Evolutionary conservation across 306 rosid genomes (phyloP), one percentile per base, ranked within the genome.

Genomic region (Cercis canadensis): DNA sequence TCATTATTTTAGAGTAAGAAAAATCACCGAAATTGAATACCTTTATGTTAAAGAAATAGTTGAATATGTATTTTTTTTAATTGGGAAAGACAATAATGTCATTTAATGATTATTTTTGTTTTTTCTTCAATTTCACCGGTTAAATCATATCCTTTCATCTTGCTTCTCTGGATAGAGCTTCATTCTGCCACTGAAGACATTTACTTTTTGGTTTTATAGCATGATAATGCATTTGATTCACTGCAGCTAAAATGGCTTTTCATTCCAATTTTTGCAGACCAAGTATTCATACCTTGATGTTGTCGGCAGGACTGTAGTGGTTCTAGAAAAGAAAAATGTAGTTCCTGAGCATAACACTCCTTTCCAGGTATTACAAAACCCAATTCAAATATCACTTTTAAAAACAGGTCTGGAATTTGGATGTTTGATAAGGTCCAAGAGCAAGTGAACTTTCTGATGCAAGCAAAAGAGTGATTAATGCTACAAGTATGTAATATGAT

Each of bases 251-350:
- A 47, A 15, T 15, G 1, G 62, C 59, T 57, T 75, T 74, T 69
- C 57, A 10, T 80, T 77, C 73, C 68, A 62, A 62, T 52, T 24
- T 78, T 69, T 65, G 77, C 92, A 94, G 99, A 83, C 75, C 77
- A 94, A 94, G 83, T 80, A 87, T 83, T 91, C 99, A 44, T 94
- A 94, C 78, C 92, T 94, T 84, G 99, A 94, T 73, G 82, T 91
- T 16, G 85, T 89, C 24, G 99, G 99, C 68, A 91, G 99, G 87
- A 83, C 96, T 17, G 97, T 94, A 75, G 87, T 89, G 66, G 96
- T 89, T 79, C 80, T 94, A 29, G 91, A 87, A 86, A 91, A 91
- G 92, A 86, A 82, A 72, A 94, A 91, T 53, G 90, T 63, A 53
- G 96, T 94, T 52, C 99, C 99, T 11, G 99, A 94, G 79, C 99